Evolutionary conservation across 2,329 filamentous ascomycete genomes (phyloP), one percentile per base, ranked within the genome.

Genomic region (Plenodomus biglobosus): DNA sequence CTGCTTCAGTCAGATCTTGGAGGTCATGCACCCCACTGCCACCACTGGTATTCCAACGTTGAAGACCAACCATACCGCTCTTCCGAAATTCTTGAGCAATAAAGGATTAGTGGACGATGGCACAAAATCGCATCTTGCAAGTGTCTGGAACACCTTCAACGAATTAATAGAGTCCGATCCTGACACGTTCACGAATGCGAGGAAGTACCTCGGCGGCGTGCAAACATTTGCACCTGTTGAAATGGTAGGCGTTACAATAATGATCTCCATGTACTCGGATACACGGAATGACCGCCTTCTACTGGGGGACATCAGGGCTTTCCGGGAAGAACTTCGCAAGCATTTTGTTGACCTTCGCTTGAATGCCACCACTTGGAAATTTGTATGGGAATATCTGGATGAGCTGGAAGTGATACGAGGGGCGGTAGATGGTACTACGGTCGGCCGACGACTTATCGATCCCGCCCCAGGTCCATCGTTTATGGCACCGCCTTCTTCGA

Each of bases 1-100:
- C 0, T 73, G 67, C 36, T 73, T 72, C 48, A 65, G 59, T 37
- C 68, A 72, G 43, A 71, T 74, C 8, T n/a, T 73, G 2, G 71
- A 73, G 43, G 61, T 65, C 15, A 54, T 61, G 52, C 52, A 67
- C 38, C 62, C 66, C 3, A 54, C 48, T 15, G 47, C 42, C 24
- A 32, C 61, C 1, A 62, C 64, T 35, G 63, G 65, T 2, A 38
- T 59, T 1, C 69, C 69, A 5, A 30, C 38, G 2, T 27, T 70
- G 5, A 67, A 61, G 44, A 62, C 61, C 0, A 61, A 51, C 11
- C 16, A 60, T 11, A 50, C 22, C 1, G 32, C 50, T 17, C 40
- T 71, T 0, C 56, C 59, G 0, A 65, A 60, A 34, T 39, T 73
- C 2, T n/a, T 70, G 5, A 50, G 53, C 35, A 69, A 71, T 41